These are phyloP conservation scores for Miscanthus sacchariflorus DNA, from an alignment of 202 grass and related monocot species.

Conservation along the genomic window DNA sequence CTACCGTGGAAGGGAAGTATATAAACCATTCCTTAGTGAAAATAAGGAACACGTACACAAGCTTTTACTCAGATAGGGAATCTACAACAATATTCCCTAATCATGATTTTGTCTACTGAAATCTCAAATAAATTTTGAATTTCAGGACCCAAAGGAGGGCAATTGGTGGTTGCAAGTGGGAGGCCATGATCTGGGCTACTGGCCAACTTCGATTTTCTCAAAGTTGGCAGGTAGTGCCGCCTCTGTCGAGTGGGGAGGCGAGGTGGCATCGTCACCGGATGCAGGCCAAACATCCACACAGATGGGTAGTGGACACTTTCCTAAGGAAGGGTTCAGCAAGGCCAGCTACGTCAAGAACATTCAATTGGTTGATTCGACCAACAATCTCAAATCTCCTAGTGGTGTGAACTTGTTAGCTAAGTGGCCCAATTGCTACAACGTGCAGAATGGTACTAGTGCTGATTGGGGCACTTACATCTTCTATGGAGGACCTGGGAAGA, in stretches of 20 bases:
- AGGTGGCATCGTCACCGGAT: constrained; percentile 71
- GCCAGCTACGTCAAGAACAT: constrained; percentile 86
- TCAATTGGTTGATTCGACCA: constrained; percentile 72
- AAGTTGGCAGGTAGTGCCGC: constrained; percentile 65
- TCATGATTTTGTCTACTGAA: neutral
- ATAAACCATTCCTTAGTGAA: neutral
- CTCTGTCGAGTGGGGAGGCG: constrained; percentile 80
- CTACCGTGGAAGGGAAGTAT: neutral
- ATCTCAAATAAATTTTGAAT: neutral
- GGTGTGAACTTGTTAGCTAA: constrained; percentile 64
- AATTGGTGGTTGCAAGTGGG: constrained; percentile 83
- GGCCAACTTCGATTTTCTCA: constrained; percentile 80
- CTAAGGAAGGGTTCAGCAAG: constrained; percentile 82
- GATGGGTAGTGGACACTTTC: constrained; percentile 86
- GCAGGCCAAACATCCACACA: constrained; percentile 78
- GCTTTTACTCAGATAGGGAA: neutral
- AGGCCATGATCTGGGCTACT: constrained; percentile 71
- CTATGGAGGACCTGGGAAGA: constrained; percentile 83
- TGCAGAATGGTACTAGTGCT: constrained; percentile 76
- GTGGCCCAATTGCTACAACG: constrained; percentile 81
- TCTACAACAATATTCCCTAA: neutral
- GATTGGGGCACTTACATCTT: constrained; percentile 85
- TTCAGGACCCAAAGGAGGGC: constrained; percentile 75
- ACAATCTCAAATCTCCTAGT: constrained; percentile 67
- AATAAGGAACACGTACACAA: neutral